Percentiles rank a stretch among this genome's conserved stretches.
Evolutionary conservation across 2,329 filamentous ascomycete species (phyloP).

Genomic region (Trichoderma guizhouense): DNA sequence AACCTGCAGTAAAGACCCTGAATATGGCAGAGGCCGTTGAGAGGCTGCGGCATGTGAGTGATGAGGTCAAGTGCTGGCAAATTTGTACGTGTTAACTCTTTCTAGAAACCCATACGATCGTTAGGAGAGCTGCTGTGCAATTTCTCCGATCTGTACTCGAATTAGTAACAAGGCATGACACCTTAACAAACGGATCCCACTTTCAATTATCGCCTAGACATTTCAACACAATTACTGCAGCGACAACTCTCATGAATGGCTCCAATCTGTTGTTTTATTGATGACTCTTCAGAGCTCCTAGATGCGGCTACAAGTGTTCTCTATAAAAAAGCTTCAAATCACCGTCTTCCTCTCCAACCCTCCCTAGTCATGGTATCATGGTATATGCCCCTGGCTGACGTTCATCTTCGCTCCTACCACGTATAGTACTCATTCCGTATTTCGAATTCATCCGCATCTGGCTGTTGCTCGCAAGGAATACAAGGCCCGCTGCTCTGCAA

Average conservation of each 20-base stretch:
- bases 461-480: neutral
- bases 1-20: too few species aligned
- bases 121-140: too few species aligned
- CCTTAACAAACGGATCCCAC: neutral
- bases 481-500: neutral
- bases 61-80: too few species aligned
- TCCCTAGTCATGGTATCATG: neutral
- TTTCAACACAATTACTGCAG: neutral
- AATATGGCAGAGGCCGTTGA: too few species aligned
- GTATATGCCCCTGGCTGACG: neutral
- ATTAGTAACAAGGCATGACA: too few species aligned
- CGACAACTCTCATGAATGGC: neutral
- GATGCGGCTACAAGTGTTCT: neutral
- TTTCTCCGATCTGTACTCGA: too few species aligned
- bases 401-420: neutral
- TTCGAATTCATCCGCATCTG: neutral
- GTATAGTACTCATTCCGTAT: neutral
- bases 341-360: neutral
- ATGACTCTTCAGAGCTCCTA: neutral
- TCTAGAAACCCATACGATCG: too few species aligned
- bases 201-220: neutral
- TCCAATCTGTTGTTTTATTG: neutral
- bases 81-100: too few species aligned
- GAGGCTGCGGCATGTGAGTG: too few species aligned
- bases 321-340: neutral